phyloP scores from a whole-genome alignment of 306 rosid species.

The Senna tora region DNA sequence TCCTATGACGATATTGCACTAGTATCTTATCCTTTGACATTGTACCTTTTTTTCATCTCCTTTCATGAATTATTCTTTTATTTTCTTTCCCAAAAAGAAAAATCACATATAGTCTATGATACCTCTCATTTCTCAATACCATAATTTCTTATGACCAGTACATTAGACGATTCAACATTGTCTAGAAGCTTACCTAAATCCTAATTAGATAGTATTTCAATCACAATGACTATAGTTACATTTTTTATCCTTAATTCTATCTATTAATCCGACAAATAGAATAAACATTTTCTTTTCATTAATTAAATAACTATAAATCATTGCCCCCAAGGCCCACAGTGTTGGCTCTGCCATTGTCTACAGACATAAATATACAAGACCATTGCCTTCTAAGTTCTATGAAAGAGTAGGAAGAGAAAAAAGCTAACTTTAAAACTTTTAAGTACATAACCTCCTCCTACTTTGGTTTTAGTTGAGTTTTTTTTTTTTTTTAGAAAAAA shows the following conservation, averaged over 20 bases:
- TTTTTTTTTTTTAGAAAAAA: no score
- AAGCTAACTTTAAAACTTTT: background rate
- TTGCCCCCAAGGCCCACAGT: background rate
- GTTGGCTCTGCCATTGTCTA: background rate
- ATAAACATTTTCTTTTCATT: background rate
- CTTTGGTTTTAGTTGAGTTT: no score
- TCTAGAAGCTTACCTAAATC: background rate
- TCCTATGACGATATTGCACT: no score
- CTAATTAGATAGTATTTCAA: background rate
- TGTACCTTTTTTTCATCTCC: background rate
- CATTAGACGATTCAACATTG: no score
- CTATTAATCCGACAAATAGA: background rate
- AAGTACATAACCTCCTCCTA: background rate
- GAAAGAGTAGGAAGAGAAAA: constrained; percentile 16
- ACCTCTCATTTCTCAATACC: background rate
- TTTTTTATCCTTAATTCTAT: background rate
- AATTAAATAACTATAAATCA: background rate
- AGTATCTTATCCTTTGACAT: background rate
- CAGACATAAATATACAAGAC: background rate
- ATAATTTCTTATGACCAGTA: constrained; percentile 5
- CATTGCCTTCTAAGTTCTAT: constrained; percentile 16
- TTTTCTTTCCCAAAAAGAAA: background rate
- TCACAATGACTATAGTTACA: background rate
- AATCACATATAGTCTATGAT: background rate
- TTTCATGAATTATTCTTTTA: background rate